These are phyloP conservation scores for Trichocladium uniseriatum DNA, from an alignment of 495 filamentous ascomycete genomes.

Conservation along the genomic window DNA sequence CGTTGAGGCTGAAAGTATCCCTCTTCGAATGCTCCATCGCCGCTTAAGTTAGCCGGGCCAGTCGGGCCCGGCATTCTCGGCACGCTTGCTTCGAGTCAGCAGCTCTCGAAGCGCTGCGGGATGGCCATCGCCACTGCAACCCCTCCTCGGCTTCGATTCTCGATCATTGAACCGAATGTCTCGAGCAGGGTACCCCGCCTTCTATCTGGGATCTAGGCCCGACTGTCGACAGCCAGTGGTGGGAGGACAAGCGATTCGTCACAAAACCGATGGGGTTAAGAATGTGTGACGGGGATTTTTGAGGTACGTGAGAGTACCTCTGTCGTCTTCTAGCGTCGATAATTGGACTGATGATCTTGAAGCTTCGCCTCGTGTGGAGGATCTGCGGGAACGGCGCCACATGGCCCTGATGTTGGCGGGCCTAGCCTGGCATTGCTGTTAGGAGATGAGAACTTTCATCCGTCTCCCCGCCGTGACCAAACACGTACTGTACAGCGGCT, in stretches of 20 bases:
- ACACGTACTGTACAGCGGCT: too few relatives aligned
- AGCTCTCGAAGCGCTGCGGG: not conserved
- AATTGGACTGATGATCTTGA: not conserved
- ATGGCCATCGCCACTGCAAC: slow-evolving; percentile 3
- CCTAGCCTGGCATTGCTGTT: too few relatives aligned
- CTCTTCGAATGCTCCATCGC: not conserved
- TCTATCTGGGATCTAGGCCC: slow-evolving; percentile 1
- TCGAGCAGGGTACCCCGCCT: slow-evolving; percentile 5
- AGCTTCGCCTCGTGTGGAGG: not conserved
- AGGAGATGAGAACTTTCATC: too few relatives aligned
- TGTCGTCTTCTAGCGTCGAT: not conserved
- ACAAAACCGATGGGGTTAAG: not conserved
- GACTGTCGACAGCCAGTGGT: not conserved
- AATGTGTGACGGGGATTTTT: not conserved
- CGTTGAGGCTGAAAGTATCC: not conserved
- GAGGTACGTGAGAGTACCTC: not conserved
- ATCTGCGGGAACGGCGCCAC: not conserved
- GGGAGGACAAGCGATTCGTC: not conserved
- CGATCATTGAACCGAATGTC: not conserved
- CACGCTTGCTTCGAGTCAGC: not conserved
- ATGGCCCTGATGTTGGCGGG: too few relatives aligned
- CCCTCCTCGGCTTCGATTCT: not conserved
- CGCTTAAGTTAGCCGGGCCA: not conserved
- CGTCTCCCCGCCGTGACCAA: too few relatives aligned
- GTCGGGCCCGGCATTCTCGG: not conserved